A percentile compares a stretch with the other conserved stretches of the same genome.
Conservation (phyloP, 805 yeast species). For the Nakazawaea wickerhamii region DNA sequence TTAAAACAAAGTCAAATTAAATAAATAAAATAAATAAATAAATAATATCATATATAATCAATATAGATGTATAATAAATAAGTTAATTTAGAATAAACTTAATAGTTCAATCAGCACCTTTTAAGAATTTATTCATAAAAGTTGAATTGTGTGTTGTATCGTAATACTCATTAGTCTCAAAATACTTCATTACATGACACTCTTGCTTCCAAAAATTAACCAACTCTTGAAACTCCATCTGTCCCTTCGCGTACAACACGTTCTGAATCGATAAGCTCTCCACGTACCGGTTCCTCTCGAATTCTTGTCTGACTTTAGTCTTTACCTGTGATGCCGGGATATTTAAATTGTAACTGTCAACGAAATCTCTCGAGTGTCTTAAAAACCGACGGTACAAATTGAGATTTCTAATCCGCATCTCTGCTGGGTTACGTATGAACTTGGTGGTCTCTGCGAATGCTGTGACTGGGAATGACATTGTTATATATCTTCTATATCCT, state of each 20-base stretch:
- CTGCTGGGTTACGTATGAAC: constrained; percentile 54
- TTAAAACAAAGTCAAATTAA: background rate
- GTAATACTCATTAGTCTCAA: constrained; percentile 59
- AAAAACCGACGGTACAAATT: constrained; percentile 69
- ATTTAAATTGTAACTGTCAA: constrained; percentile 65
- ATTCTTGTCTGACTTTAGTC: constrained; percentile 84
- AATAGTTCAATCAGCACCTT: constrained; percentile 38
- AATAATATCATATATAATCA: background rate
- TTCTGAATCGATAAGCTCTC: constrained; percentile 60
- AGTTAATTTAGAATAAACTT: background rate
- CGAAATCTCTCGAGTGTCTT: constrained; percentile 45
- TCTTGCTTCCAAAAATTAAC: constrained; percentile 88
- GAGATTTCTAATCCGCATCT: constrained; percentile 59
- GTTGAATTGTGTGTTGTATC: constrained; percentile 49
- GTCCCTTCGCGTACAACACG: constrained; percentile 72
- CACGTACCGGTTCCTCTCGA: constrained; percentile 77
- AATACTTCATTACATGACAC: constrained; percentile 78
- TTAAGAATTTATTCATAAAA: constrained; percentile 70
- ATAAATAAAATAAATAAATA: constrained; percentile 2
- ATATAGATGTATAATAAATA: constrained; percentile 2
- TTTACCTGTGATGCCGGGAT: constrained; percentile 74
- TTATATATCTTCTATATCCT: too few species aligned
- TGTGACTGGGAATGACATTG: constrained; percentile 40
- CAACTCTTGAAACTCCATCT: constrained; percentile 86
- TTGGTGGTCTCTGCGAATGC: constrained; percentile 81